Evolutionary conservation across 129 eudicot genomes (phyloP).

Genomic region (Lactuca saligna): DNA sequence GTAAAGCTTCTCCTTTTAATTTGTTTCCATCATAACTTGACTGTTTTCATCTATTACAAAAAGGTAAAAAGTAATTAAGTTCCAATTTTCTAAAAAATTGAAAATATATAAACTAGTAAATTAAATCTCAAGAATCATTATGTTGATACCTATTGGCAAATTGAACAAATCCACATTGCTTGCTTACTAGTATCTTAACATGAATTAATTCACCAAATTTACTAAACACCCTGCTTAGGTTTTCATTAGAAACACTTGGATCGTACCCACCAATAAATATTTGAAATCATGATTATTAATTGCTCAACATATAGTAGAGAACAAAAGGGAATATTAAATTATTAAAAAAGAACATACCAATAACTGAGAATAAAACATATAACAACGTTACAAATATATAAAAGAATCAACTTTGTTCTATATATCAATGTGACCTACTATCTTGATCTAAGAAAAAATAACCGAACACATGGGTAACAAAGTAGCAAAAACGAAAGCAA

Average conservation of each 20-base stretch:
- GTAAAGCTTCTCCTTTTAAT: no score
- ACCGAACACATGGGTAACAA: not conserved
- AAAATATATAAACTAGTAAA: no score
- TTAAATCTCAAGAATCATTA: not conserved
- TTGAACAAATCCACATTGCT: constrained; percentile 96
- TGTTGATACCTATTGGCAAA: constrained; percentile 65
- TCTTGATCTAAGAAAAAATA: not conserved
- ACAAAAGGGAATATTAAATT: not conserved
- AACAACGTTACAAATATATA: not conserved
- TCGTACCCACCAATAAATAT: constrained; percentile 97
- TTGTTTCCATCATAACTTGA: no score
- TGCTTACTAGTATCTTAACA: constrained; percentile 88
- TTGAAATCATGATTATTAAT: constrained; percentile 37
- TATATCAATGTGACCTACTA: not conserved
- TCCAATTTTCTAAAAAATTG: no score
- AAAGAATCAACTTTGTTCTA: constrained; percentile 5
- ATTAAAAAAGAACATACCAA: not conserved
- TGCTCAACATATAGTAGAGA: not conserved
- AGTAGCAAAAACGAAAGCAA: not conserved
- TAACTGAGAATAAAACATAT: not conserved
- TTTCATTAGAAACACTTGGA: constrained; percentile 79
- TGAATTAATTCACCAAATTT: constrained; percentile 86
- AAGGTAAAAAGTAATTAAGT: no score
- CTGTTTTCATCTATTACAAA: no score
- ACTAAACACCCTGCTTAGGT: constrained; percentile 68